Percentiles rank a stretch among this genome's conserved stretches.
phyloP scores from a whole-genome alignment of 2,329 filamentous ascomycete genomes.

The Colletotrichum musae region DNA sequence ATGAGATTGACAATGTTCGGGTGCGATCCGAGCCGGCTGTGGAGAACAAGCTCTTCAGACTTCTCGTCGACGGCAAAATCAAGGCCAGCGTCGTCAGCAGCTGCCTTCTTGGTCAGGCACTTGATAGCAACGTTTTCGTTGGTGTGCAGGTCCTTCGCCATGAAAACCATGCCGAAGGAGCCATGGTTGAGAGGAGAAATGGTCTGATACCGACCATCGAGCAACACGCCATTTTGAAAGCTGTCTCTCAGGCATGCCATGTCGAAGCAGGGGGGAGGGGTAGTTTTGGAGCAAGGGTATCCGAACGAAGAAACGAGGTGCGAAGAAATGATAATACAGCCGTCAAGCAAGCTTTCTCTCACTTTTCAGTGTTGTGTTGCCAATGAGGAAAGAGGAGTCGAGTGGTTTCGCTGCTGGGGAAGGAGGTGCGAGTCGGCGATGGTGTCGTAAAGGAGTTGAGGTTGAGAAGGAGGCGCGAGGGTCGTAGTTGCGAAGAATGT shows the following conservation, averaged over 20 bases:
- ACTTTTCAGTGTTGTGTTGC: constrained; percentile 17
- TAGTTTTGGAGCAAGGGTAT: constrained; percentile 36
- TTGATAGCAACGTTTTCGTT: constrained; percentile 92
- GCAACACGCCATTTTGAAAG: constrained; percentile 83
- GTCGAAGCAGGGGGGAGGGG: constrained; percentile 46
- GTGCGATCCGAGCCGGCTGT: constrained; percentile 83
- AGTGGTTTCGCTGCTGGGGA: background rate
- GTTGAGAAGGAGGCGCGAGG: constrained; percentile 1
- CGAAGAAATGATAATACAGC: constrained; percentile 35
- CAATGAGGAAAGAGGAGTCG: constrained; percentile 10
- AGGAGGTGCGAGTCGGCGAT: background rate
- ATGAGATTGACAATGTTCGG: constrained; percentile 95
- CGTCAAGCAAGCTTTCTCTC: constrained; percentile 12
- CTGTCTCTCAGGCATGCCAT: constrained; percentile 91
- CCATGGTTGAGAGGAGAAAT: constrained; percentile 97
- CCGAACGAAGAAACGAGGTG: constrained; percentile 29
- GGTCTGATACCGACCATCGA: constrained; percentile 91
- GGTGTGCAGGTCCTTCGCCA: constrained; percentile 85
- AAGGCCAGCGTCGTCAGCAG: constrained; percentile 71
- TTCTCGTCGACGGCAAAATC: constrained; percentile 85
- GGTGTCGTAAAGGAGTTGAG: background rate
- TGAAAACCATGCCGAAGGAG: constrained; percentile 98
- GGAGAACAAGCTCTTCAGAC: constrained; percentile 85
- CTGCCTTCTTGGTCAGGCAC: constrained; percentile 88
- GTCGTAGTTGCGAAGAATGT: constrained; percentile 33